Percentiles rank a stretch among this genome's conserved stretches.
Conservation (phyloP, 805 yeast genomes). For the Candida stauntonica region DNA sequence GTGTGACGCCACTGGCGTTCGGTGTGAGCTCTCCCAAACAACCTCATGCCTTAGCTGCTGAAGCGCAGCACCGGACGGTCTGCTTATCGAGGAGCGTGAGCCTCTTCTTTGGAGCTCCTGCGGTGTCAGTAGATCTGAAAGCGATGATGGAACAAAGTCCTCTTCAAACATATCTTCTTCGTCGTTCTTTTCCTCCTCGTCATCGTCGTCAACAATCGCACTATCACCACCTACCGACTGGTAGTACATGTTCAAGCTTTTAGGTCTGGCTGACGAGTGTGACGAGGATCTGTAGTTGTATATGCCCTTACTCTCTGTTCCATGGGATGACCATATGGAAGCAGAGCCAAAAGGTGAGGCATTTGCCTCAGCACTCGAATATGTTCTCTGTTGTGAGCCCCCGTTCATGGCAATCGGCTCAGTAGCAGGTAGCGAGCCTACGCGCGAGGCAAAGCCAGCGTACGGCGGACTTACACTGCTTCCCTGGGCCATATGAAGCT, state of each 20-base stretch:
- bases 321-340: conserved; percentile 24
- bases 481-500: too few relatives aligned
- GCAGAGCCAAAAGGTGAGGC: conserved; percentile 10
- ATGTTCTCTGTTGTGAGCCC: too few relatives aligned
- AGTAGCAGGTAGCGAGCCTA: conserved; percentile 8
- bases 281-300: conserved; percentile 18
- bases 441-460: conserved; percentile 4
- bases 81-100: conserved; percentile 43
- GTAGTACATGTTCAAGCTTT: background rate
- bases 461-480: background rate
- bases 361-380: background rate
- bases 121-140: conserved; percentile 58
- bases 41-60: background rate
- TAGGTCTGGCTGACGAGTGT: conserved; percentile 19
- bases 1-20: conserved; percentile 5
- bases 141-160: conserved; percentile 76
- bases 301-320: conserved; percentile 1
- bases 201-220: conserved; percentile 37
- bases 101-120: conserved; percentile 63
- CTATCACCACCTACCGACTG: background rate
- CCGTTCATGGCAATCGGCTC: background rate
- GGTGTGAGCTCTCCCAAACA: conserved; percentile 1
- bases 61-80: conserved; percentile 7
- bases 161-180: conserved; percentile 43
- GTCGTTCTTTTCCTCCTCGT: conserved; percentile 8